phyloP scores from a whole-genome alignment of 2,329 filamentous ascomycete genomes.

The Colletotrichum limetticola region DNA sequence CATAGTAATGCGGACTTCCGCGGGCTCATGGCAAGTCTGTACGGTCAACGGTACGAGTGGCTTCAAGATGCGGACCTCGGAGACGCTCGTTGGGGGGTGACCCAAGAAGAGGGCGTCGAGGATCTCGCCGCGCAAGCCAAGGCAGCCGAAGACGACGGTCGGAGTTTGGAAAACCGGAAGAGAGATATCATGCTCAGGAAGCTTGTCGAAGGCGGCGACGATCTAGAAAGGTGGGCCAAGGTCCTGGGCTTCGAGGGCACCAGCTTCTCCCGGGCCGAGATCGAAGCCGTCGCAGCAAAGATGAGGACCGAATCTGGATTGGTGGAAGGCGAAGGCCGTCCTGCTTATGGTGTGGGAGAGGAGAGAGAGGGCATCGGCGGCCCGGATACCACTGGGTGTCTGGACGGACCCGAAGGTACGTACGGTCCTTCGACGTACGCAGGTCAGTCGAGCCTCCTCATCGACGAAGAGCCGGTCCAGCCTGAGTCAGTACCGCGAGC shows the following conservation, averaged over 20 bases:
- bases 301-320: background rate
- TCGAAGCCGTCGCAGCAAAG: background rate
- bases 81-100: constrained; percentile 2
- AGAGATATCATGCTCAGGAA: constrained; percentile 15
- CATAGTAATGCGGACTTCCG: constrained; percentile 6
- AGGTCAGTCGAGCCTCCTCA: background rate
- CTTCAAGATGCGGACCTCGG: constrained; percentile 32
- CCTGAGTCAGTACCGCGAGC: constrained; percentile 12
- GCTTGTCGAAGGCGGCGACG: constrained; percentile 2
- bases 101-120: constrained; percentile 4
- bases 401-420: constrained; percentile 7
- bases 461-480: background rate
- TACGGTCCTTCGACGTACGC: constrained; percentile 11
- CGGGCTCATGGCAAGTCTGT: constrained; percentile 16
- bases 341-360: constrained; percentile 1
- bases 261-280: background rate
- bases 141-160: background rate
- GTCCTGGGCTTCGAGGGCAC: constrained; percentile 13
- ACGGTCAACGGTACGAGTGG: constrained; percentile 27
- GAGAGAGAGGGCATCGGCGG: background rate
- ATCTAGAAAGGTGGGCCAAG: constrained; percentile 14
- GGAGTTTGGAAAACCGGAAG: background rate
- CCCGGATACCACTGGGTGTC: constrained; percentile 3
- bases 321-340: background rate
- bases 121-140: background rate